Evolutionary conservation across 805 yeast genomes (phyloP).

Genomic region (Torulaspora maleeae): DNA sequence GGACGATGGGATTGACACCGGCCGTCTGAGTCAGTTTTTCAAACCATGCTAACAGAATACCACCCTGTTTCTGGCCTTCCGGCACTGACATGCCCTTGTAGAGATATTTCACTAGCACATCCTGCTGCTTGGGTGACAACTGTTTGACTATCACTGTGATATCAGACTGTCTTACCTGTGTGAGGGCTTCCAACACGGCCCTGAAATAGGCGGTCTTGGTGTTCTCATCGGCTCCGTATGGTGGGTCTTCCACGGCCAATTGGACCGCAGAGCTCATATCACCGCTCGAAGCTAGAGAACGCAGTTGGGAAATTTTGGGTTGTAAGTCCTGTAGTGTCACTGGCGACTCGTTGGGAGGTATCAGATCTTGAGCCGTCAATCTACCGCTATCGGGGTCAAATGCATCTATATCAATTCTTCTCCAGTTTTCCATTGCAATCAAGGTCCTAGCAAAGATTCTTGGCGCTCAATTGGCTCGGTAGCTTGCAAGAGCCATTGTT

Average conservation of each 20-base stretch:
- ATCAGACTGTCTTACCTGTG: constrained; percentile 62
- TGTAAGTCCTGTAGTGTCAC: constrained; percentile 52
- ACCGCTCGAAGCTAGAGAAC: constrained; percentile 65
- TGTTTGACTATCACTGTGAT: constrained; percentile 55
- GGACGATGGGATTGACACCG: constrained; percentile 85
- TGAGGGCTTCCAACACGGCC: constrained; percentile 66
- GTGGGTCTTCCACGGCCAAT: constrained; percentile 64
- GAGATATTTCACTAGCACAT: constrained; percentile 73
- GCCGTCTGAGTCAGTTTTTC: constrained; percentile 80
- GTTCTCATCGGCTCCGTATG: constrained; percentile 68
- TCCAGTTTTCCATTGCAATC: constrained; percentile 64
- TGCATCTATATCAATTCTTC: constrained; percentile 92
- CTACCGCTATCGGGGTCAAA: constrained; percentile 74
- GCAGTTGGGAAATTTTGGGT: constrained; percentile 51
- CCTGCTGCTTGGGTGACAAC: constrained; percentile 62
- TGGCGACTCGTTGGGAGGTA: constrained; percentile 49
- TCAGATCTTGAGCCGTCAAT: constrained; percentile 58
- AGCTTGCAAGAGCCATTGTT: background rate
- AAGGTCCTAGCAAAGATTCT: background rate
- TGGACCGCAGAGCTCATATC: constrained; percentile 63
- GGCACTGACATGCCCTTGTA: constrained; percentile 79
- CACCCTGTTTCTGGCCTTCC: constrained; percentile 81
- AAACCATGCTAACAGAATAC: constrained; percentile 82
- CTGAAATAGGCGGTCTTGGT: constrained; percentile 43
- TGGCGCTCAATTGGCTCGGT: background rate